These are phyloP conservation scores for Fraxinus paxiana DNA, from an alignment of 305 asterid genomes.

Conservation along the genomic window DNA sequence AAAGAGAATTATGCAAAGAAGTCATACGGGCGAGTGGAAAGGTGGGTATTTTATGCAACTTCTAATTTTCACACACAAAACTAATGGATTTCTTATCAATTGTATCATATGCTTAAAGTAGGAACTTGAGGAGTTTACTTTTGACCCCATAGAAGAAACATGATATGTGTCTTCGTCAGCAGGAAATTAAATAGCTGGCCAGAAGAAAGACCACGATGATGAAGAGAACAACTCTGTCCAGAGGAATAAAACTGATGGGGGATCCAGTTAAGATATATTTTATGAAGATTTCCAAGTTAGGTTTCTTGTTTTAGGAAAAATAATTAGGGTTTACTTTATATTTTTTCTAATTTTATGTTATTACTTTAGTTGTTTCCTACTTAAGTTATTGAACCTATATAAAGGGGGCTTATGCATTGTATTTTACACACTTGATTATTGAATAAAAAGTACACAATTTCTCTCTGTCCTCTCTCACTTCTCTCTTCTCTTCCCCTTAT, in stretches of 20 bases:
- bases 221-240: not conserved
- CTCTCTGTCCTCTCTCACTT: not conserved
- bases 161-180: not conserved
- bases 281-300: not conserved
- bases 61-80: not conserved
- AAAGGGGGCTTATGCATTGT: not conserved
- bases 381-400: not conserved
- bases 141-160: not conserved
- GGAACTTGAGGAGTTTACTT: not conserved
- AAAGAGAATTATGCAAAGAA: constrained; percentile 12
- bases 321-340: not conserved
- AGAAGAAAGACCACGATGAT: not conserved
- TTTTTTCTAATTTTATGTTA: not conserved
- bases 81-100: not conserved
- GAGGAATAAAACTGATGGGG: not conserved
- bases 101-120: not conserved
- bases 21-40: not conserved
- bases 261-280: not conserved
- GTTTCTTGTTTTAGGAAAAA: not conserved
- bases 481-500: not conserved
- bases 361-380: not conserved
- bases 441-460: not conserved
- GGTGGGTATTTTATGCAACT: not conserved
- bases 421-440: not conserved
- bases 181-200: not conserved